Evolutionary conservation across 75 land plant genomes (phyloP), one percentile per base, ranked within the genome.

Genomic region (Picea glauca): DNA sequence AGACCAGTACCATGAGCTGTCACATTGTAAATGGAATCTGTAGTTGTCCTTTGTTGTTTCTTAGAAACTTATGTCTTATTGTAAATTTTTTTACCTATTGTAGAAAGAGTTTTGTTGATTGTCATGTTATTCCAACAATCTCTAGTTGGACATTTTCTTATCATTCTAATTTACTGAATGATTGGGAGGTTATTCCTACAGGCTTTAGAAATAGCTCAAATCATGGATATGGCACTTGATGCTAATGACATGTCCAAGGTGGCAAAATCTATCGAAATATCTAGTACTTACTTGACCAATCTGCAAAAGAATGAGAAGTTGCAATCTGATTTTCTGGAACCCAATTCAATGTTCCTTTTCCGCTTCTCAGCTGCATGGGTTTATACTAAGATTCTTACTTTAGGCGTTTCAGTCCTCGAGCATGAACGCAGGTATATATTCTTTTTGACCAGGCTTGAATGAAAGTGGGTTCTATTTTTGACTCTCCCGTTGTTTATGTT

Each of bases 191-290:
- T 23, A 17, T 46, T 63, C 82, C 65, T 77, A 17, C 89, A 96
- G 99, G 99, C 99, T 17, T 80, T 96, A 80, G 90, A 83, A 80
- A 86, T 96, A 77, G 94, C 99, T 80, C 95, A 96, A 83, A 79
- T 90, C 63, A 85, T 94, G 90, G 99, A 96, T 84, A 81, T 89
- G 78, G 83, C 98, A 30, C 77, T 96, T 33, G 98, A 96, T 68
- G 85, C 73, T 31, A 83, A 88, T 76, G 87, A 96, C 62, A 17
- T 63, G 74, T 65, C 85, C 59, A 80, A 78, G 54, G 91, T 88
- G 38, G 76, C 60, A 68, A 75, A 76, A 74, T 94, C 92, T 80
- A 80, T 91, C 21, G 81, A 83, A 21, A 81, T 84, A 62, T 81
- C 99, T 50, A 84, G 82, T 18, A 60, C 43, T 18, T 77, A 82